A percentile compares a stretch with the other conserved stretches of the same genome.
Conservation (phyloP, 2,329 filamentous ascomycete species). For the Colletotrichum lentis region DNA sequence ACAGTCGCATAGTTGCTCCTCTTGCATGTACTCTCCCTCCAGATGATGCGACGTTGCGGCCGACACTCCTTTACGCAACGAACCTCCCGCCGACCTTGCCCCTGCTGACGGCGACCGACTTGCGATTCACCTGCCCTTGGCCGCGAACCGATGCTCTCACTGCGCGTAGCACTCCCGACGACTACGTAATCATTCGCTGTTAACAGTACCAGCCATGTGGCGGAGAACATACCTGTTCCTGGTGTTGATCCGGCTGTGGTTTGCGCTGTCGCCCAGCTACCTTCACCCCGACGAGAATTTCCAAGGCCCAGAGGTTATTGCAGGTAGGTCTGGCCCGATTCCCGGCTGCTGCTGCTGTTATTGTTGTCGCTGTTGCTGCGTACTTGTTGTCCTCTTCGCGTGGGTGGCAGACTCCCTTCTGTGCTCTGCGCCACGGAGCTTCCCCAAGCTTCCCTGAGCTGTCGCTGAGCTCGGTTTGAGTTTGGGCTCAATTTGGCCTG, state of each 20-base stretch:
- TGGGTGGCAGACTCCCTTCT: conserved; percentile 5
- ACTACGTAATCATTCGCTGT: conserved; percentile 25
- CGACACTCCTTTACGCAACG: conserved; percentile 15
- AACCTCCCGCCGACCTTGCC: conserved; percentile 13
- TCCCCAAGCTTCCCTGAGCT: conserved; percentile 26
- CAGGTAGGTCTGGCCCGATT: conserved; percentile 68
- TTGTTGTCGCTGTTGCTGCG: background rate
- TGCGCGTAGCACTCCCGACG: conserved; percentile 36
- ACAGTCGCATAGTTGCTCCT: conserved; percentile 22
- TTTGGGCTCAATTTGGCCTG: conserved; percentile 26
- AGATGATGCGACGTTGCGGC: conserved; percentile 37
- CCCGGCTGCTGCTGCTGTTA: background rate
- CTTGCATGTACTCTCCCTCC: conserved; percentile 26
- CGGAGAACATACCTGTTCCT: conserved; percentile 86
- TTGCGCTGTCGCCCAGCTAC: conserved; percentile 93
- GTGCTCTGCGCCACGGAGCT: conserved; percentile 17
- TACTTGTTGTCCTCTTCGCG: background rate
- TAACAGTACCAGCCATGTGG: conserved; percentile 73
- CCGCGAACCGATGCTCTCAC: conserved; percentile 40
- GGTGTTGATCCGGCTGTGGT: conserved; percentile 87
- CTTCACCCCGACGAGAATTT: conserved; percentile 99
- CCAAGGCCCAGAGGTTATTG: conserved; percentile 95
- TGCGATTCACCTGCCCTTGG: conserved; percentile 4
- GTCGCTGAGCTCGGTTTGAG: conserved; percentile 22
- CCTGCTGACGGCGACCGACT: conserved; percentile 8